Conservation (phyloP, 108 stramenopile species). For the Skeletonema costatum region DNA sequence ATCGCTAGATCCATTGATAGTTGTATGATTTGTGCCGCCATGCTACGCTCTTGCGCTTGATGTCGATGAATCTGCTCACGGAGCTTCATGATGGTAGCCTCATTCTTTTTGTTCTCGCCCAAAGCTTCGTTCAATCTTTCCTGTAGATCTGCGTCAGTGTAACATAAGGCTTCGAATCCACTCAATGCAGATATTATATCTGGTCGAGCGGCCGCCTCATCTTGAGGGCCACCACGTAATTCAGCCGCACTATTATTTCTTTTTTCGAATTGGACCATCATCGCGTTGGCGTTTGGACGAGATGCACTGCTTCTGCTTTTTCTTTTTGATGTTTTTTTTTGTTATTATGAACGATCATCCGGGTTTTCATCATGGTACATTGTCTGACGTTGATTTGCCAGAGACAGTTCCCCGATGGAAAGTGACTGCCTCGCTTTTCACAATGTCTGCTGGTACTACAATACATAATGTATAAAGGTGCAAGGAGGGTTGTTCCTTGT, state of each 20-base stretch:
- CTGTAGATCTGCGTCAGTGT: neutral
- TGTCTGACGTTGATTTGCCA: too few species aligned
- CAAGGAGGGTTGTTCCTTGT: too few species aligned
- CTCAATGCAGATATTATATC: neutral
- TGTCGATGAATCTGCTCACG: neutral
- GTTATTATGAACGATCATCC: too few species aligned
- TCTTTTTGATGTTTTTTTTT: too few species aligned
- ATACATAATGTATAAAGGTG: too few species aligned
- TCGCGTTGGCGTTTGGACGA: neutral
- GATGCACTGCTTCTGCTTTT: too few species aligned
- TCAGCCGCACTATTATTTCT: neutral
- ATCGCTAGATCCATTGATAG: neutral
- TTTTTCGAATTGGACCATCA: neutral
- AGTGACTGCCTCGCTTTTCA: too few species aligned
- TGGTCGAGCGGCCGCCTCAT: neutral
- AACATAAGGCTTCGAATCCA: neutral
- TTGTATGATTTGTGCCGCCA: neutral
- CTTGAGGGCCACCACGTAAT: neutral
- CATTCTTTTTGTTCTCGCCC: neutral
- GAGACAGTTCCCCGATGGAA: too few species aligned
- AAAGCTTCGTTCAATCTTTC: neutral
- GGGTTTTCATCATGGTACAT: too few species aligned
- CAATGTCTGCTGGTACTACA: too few species aligned
- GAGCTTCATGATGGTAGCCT: neutral
- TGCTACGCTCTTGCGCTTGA: neutral